Evolutionary conservation across 441 rosid species (phyloP).

Genomic region (Gossypium trilobum): DNA sequence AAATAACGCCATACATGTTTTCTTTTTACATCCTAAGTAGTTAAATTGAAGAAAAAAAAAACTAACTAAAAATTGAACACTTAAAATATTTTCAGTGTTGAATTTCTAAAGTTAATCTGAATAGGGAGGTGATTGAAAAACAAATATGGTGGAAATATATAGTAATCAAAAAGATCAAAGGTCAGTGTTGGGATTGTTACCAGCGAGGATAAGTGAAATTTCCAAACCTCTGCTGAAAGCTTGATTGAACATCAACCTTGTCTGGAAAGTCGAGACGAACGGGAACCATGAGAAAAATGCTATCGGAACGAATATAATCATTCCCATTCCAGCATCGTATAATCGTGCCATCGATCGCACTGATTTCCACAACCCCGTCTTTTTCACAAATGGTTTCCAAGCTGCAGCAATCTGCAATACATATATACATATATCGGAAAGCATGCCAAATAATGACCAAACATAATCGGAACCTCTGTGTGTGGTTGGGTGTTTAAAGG

Average conservation of each 20-base stretch:
- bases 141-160: neutral
- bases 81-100: neutral
- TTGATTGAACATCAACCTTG: constrained; percentile 95
- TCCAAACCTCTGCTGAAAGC: constrained; percentile 93
- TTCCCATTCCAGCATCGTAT: constrained; percentile 94
- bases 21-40: neutral
- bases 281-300: constrained; percentile 96
- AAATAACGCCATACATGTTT: neutral
- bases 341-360: constrained; percentile 77
- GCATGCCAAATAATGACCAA: neutral
- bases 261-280: constrained; percentile 90
- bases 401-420: constrained; percentile 71
- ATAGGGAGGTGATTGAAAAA: neutral
- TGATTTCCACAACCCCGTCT: constrained; percentile 76
- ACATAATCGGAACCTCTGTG: neutral
- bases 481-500: neutral
- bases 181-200: constrained; percentile 73
- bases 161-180: constrained; percentile 24
- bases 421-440: neutral
- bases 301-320: constrained; percentile 74
- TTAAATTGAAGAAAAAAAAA: neutral
- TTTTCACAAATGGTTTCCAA: constrained; percentile 89
- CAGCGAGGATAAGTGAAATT: constrained; percentile 93
- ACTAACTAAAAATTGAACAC: neutral
- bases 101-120: neutral